phyloP scores from a whole-genome alignment of 768 basidiomycete genomes.

The Hygrophoropsis aurantiaca region DNA sequence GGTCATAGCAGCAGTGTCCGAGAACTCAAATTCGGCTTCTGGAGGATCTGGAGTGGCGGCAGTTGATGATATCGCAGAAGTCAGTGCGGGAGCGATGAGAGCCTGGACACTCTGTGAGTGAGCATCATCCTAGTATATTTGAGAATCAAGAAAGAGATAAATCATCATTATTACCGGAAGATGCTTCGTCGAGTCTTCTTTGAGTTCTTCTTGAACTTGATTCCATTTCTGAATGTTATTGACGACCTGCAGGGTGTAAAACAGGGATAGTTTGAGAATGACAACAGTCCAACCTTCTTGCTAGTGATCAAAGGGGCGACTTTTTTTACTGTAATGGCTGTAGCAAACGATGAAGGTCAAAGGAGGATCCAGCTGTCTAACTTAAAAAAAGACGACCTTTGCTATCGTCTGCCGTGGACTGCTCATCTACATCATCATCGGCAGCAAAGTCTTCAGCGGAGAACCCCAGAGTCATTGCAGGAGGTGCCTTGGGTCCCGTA shows the following conservation, averaged over 20 bases:
- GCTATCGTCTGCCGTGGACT: conserved; percentile 49
- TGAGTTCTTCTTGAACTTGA: conserved; percentile 87
- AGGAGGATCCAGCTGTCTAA: background rate
- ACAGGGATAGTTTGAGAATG: background rate
- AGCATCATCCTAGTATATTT: conserved; percentile 6
- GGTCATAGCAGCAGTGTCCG: conserved; percentile 69
- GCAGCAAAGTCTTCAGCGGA: conserved; percentile 59
- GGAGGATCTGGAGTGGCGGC: conserved; percentile 38
- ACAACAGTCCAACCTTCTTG: conserved; percentile 61
- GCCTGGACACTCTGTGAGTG: conserved; percentile 8
- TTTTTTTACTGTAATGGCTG: conserved; percentile 57
- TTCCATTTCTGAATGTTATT: conserved; percentile 98
- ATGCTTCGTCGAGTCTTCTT: conserved; percentile 37
- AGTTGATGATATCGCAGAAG: conserved; percentile 21
- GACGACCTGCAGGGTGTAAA: conserved; percentile 54
- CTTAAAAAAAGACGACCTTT: conserved; percentile 19
- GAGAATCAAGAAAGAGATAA: conserved; percentile 1
- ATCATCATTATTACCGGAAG: conserved; percentile 20
- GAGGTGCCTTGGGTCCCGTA: conserved; percentile 28
- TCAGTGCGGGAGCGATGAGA: conserved; percentile 4
- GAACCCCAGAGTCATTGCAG: conserved; percentile 59
- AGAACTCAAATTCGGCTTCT: conserved; percentile 78
- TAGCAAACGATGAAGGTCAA: conserved; percentile 7
- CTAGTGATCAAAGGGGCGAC: conserved; percentile 82
- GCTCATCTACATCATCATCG: conserved; percentile 42